A percentile compares a stretch with the other conserved stretches of the same genome.
Evolutionary conservation across 2,329 filamentous ascomycete species (phyloP).

Genomic region (Beauveria caledonica): DNA sequence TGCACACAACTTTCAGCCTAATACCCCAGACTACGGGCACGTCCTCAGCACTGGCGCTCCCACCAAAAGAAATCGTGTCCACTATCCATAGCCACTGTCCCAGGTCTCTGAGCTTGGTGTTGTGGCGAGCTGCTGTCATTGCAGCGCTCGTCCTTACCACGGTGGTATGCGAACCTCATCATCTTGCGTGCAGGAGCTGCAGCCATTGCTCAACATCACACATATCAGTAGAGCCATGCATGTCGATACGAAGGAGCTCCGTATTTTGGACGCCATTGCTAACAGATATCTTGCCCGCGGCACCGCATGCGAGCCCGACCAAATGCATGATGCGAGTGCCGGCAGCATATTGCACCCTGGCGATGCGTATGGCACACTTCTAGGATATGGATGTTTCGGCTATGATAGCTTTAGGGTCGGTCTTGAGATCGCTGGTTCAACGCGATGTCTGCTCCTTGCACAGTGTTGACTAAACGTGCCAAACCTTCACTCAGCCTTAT

Average conservation of each 20-base stretch:
- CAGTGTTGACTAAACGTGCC: no score
- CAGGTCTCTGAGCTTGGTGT: not conserved
- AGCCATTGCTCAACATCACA: not conserved
- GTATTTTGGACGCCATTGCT: not conserved
- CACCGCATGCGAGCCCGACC: not conserved
- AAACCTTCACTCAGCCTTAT: no score
- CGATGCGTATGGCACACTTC: no score
- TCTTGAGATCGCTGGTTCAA: no score
- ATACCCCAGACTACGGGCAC: not conserved
- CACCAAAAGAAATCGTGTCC: not conserved
- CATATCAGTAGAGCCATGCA: not conserved
- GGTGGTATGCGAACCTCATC: not conserved
- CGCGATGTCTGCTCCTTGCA: no score
- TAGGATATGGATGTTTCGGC: no score
- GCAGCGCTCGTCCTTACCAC: not conserved
- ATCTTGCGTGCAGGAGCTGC: not conserved
- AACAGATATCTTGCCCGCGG: not conserved
- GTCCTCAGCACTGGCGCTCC: no score
- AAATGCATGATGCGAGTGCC: not conserved
- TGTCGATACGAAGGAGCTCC: not conserved
- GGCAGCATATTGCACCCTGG: no score
- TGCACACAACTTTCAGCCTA: no score
- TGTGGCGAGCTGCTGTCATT: not conserved
- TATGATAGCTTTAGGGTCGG: no score
- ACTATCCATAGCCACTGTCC: not conserved